Conservation (phyloP, 305 asterid genomes). For the Solanum hybrid region DNA sequence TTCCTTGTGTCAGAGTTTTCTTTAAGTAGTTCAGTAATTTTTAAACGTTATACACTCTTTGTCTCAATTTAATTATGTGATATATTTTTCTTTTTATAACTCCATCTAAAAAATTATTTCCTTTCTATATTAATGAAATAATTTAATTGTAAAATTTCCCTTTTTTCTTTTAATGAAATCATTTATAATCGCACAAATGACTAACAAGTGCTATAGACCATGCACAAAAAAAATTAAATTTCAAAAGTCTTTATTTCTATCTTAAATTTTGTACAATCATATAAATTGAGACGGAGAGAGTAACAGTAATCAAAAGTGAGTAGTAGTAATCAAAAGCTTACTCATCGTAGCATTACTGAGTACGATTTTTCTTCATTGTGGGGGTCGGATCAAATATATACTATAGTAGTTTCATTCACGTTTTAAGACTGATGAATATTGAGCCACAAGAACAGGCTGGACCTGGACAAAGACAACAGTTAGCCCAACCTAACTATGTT, state of each 20-base stretch:
- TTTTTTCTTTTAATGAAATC: not conserved
- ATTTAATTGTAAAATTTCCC: not conserved
- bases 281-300: not conserved
- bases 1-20: not conserved
- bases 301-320: not conserved
- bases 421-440: not conserved
- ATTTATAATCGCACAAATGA: not conserved
- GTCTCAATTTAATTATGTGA: not conserved
- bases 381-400: not conserved
- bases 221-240: not conserved
- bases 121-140: not conserved
- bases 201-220: not conserved
- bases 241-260: not conserved
- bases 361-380: not conserved
- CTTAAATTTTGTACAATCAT: not conserved
- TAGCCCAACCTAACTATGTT: not conserved
- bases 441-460: not conserved
- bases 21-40: not conserved
- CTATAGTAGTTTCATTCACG: not conserved
- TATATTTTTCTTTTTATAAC: not conserved
- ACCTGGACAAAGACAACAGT: not conserved
- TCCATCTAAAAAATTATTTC: not conserved
- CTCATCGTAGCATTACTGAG: not conserved
- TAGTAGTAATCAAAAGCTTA: not conserved
- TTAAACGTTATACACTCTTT: not conserved